Evolutionary conservation across 495 filamentous ascomycete species (phyloP).

Genomic region (Aspergillus avenaceus): DNA sequence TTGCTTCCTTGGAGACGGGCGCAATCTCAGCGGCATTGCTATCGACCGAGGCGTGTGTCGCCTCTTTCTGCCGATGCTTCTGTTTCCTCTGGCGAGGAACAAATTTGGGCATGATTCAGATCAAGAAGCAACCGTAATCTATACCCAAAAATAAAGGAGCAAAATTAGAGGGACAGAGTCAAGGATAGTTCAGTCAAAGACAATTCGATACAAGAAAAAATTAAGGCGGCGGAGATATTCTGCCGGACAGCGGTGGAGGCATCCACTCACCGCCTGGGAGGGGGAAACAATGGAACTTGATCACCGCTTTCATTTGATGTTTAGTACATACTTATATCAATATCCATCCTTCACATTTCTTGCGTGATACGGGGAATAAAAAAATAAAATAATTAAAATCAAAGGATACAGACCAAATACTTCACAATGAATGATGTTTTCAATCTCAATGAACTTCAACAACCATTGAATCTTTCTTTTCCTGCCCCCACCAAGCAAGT

Average conservation of each 20-base stretch:
- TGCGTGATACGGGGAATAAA: too few relatives aligned
- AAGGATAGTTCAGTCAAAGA: background rate
- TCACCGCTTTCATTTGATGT: too few relatives aligned
- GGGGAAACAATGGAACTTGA: too few relatives aligned
- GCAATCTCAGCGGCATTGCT: constrained; percentile 70
- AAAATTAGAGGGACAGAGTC: background rate
- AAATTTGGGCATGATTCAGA: constrained; percentile 64
- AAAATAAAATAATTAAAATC: too few relatives aligned
- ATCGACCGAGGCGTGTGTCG: constrained; percentile 44
- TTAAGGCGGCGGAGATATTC: constrained; percentile 15
- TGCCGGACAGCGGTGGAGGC: constrained; percentile 11
- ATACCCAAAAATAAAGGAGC: constrained; percentile 7
- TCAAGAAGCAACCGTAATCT: background rate
- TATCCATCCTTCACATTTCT: too few relatives aligned
- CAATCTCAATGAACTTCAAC: constrained; percentile 28
- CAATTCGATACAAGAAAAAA: constrained; percentile 12
- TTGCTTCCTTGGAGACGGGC: constrained; percentile 60
- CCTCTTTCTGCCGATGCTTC: constrained; percentile 39
- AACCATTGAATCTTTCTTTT: constrained; percentile 52
- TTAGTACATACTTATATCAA: too few relatives aligned
- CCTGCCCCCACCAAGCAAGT: constrained; percentile 71
- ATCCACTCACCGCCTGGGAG: constrained; percentile 12
- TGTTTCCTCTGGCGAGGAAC: constrained; percentile 79
- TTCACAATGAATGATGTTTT: constrained; percentile 27
- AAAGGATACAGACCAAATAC: too few relatives aligned